These are phyloP conservation scores for Russula dissimulans DNA, from an alignment of 768 basidiomycete species.

Conservation along the genomic window DNA sequence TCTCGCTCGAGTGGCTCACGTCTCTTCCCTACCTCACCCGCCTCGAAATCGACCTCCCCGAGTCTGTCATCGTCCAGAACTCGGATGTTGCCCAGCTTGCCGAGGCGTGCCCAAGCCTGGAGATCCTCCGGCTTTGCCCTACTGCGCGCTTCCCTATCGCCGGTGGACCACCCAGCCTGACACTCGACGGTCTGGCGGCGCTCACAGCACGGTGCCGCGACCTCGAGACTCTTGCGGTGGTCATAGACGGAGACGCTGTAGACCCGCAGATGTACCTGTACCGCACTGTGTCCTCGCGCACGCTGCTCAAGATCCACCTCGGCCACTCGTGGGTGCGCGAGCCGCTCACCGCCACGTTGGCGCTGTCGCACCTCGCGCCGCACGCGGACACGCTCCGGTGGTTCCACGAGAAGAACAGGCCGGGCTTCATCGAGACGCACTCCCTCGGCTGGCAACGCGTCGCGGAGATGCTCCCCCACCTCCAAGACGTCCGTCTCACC, in stretches of 20 bases:
- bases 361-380: conserved; percentile 72
- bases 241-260: conserved; percentile 48
- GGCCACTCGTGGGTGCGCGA: conserved; percentile 69
- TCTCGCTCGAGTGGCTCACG: conserved; percentile 51
- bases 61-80: conserved; percentile 57
- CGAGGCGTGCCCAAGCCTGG: conserved; percentile 55
- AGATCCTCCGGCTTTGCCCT: conserved; percentile 59
- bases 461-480: conserved; percentile 58
- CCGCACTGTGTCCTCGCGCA: conserved; percentile 46
- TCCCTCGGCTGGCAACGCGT: conserved; percentile 62
- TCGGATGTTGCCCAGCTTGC: conserved; percentile 52
- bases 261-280: conserved; percentile 37
- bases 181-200: conserved; percentile 51
- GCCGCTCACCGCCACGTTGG: conserved; percentile 58
- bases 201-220: conserved; percentile 50
- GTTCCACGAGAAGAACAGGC: conserved; percentile 73
- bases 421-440: conserved; percentile 58
- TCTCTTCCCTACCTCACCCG: conserved; percentile 45
- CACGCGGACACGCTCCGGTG: conserved; percentile 59
- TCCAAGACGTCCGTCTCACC: conserved; percentile 54
- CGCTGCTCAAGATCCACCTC: conserved; percentile 61
- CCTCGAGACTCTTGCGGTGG: conserved; percentile 56
- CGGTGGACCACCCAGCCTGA: conserved; percentile 45
- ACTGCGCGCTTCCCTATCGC: conserved; percentile 53
- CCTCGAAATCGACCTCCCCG: conserved; percentile 73